phyloP scores from a whole-genome alignment of 495 filamentous ascomycete species.

The Penicillium goetzii region DNA sequence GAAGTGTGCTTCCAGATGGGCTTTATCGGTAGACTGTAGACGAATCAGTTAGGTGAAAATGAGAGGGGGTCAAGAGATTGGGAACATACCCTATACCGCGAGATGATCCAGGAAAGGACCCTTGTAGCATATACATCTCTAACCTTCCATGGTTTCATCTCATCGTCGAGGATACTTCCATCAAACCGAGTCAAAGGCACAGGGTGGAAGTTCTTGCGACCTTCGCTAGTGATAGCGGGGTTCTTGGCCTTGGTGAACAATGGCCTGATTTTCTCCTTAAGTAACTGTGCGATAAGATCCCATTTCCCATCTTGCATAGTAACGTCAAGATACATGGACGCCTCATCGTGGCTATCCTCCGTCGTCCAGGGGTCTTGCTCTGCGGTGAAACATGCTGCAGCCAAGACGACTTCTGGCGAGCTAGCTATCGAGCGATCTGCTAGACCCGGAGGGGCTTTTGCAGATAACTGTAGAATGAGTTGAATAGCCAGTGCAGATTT shows the following conservation, averaged over 20 bases:
- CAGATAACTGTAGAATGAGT: conserved; percentile 30
- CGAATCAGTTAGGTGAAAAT: conserved; percentile 13
- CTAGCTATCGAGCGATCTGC: conserved; percentile 25
- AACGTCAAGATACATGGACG: conserved; percentile 47
- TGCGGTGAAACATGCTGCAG: conserved; percentile 54
- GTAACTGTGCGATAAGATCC: conserved; percentile 59
- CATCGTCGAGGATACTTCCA: conserved; percentile 50
- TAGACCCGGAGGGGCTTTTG: conserved; percentile 21
- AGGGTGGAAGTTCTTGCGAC: conserved; percentile 62
- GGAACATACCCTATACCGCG: conserved; percentile 41
- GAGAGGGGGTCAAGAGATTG: background rate
- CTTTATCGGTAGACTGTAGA: conserved; percentile 31
- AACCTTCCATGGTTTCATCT: conserved; percentile 75
- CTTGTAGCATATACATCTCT: conserved; percentile 62
- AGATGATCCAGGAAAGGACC: conserved; percentile 68
- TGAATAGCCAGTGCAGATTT: conserved; percentile 36
- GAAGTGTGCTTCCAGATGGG: conserved; percentile 62
- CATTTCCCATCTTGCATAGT: conserved; percentile 36
- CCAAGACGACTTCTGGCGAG: conserved; percentile 34
- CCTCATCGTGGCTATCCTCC: conserved; percentile 22
- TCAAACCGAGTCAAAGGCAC: conserved; percentile 46
- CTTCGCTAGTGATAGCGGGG: conserved; percentile 61
- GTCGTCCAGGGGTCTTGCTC: conserved; percentile 59
- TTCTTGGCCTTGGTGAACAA: conserved; percentile 71
- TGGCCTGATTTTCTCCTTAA: conserved; percentile 61